These are phyloP conservation scores for Amoeboradix gromovi DNA, from an alignment of 371 early-diverging fungal genomes.

Conservation along the genomic window DNA sequence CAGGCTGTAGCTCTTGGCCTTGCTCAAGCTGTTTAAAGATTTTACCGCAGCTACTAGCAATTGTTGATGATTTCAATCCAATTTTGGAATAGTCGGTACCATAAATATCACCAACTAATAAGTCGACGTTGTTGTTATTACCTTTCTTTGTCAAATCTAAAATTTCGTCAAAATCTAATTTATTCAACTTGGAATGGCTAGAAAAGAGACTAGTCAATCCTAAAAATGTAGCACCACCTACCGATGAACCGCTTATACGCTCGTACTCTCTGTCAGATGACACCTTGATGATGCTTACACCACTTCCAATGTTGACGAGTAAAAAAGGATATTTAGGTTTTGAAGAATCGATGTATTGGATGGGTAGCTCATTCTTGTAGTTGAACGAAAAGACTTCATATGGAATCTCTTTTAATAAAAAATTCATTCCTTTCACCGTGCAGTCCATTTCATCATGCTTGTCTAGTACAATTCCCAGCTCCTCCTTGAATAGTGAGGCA, in stretches of 20 bases:
- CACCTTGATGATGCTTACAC: slow-evolving; percentile 60
- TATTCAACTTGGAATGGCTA: slow-evolving; percentile 15
- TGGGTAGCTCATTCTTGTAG: slow-evolving; percentile 8
- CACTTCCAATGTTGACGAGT: slow-evolving; percentile 67
- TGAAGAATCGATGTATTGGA: slow-evolving; percentile 10
- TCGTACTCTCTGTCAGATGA: slow-evolving; percentile 41
- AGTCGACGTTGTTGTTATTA: slow-evolving; percentile 63
- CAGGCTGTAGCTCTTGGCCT: slow-evolving; percentile 14
- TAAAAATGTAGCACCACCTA: slow-evolving; percentile 94
- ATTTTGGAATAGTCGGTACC: slow-evolving; percentile 28
- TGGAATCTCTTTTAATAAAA: slow-evolving; percentile 62
- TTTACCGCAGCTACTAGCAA: slow-evolving; percentile 80
- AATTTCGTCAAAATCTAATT: slow-evolving; percentile 59
- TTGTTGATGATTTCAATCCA: slow-evolving; percentile 60
- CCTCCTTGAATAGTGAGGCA: slow-evolving; percentile 19
- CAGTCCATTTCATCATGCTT: slow-evolving; percentile 62
- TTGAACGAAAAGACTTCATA: slow-evolving; percentile 82
- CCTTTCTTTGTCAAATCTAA: slow-evolving; percentile 63
- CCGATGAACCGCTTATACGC: slow-evolving; percentile 68
- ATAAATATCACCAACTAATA: slow-evolving; percentile 55
- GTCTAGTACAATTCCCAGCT: slow-evolving; percentile 32
- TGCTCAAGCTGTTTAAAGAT: slow-evolving; percentile 36
- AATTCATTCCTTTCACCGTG: slow-evolving; percentile 34
- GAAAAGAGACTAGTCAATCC: slow-evolving; percentile 55
- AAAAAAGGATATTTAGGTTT: neutral